Base-by-base conservation (phyloP, 1,284 basidiomycete species). In the Puccinia coronata region DNA sequence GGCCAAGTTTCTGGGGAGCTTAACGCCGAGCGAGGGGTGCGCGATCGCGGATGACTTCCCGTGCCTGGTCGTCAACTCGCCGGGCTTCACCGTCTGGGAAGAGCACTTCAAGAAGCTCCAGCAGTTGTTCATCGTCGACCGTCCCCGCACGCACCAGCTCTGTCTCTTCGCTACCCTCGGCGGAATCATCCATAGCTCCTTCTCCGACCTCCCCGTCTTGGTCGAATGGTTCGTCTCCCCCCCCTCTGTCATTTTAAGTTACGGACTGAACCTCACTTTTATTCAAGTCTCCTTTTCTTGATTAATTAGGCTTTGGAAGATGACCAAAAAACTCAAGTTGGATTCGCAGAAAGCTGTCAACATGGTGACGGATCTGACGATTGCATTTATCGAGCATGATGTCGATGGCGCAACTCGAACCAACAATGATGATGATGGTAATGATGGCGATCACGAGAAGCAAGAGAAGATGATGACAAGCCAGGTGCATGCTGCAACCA, bases 171-270 rank as follows among this genome's bases (percentile, higher is more conserved):
- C 70, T 51, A 80, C 79, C 25, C 28, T 73, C n/a, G 57, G 57
- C 28, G 79, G 79, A 63, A 80, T 80, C 70, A 73, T 72, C 18
- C 70, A 73, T 73, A 71, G 69, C 55, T 80, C 79, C 0, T 80
- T 80, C 41, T 80, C 79, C 20, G 79, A 80, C 67, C 49, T 80
- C 3, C 79, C 79, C 28, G 47, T 80, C 28, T 41, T 80, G 41
- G 55, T 65, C n/a, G 70, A 80, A 63, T 43, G 69, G 79, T 80
- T n/a, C 18, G 47, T 80, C 55, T 1, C 18, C 63, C 43, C 31
- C 41, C 43, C 36, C n/a, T n/a, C n/a, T n/a, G n/a, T n/a, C n/a
- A n/a, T n/a, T n/a, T n/a, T n/a, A n/a, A n/a, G n/a, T n/a, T n/a
- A n/a, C n/a, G n/a, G n/a, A n/a, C n/a, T n/a, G n/a, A n/a, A n/a